Evolutionary conservation across 2,329 filamentous ascomycete genomes (phyloP).

Genomic region (Fusarium sp.): DNA sequence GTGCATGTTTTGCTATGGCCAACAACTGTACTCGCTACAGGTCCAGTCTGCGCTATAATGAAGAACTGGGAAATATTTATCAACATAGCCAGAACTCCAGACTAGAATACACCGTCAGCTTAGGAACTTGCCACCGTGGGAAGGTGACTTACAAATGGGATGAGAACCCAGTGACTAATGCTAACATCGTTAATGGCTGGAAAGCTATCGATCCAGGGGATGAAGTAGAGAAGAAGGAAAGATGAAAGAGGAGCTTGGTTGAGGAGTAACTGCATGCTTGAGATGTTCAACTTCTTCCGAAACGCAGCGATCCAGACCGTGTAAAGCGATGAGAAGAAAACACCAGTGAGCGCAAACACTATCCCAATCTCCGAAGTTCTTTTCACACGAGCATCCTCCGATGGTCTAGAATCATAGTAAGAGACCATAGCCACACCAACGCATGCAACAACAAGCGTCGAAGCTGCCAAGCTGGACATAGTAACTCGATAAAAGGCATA

Average conservation of each 20-base stretch:
- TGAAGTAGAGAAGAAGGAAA: constrained; percentile 71
- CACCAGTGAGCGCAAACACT: constrained; percentile 71
- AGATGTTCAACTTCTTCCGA: constrained; percentile 72
- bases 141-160: constrained; percentile 61
- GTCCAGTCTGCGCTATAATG: constrained; percentile 70
- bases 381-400: constrained; percentile 42
- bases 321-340: constrained; percentile 74
- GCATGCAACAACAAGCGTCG: constrained; percentile 70
- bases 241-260: constrained; percentile 74
- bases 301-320: constrained; percentile 76
- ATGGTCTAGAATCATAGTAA: constrained; percentile 58
- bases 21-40: constrained; percentile 73
- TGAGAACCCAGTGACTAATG: constrained; percentile 62
- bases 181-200: constrained; percentile 52
- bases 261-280: constrained; percentile 75
- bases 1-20: constrained; percentile 74
- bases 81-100: constrained; percentile 70
- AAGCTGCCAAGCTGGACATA: constrained; percentile 64
- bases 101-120: constrained; percentile 55
- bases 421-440: constrained; percentile 73
- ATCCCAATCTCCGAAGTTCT: constrained; percentile 71
- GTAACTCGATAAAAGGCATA: constrained; percentile 68
- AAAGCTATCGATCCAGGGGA: constrained; percentile 68
- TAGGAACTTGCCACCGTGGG: too few species aligned
- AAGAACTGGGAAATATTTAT: constrained; percentile 75